Base-by-base conservation (phyloP, 257 asterid species). In the Nicotiana undulata region DNA sequence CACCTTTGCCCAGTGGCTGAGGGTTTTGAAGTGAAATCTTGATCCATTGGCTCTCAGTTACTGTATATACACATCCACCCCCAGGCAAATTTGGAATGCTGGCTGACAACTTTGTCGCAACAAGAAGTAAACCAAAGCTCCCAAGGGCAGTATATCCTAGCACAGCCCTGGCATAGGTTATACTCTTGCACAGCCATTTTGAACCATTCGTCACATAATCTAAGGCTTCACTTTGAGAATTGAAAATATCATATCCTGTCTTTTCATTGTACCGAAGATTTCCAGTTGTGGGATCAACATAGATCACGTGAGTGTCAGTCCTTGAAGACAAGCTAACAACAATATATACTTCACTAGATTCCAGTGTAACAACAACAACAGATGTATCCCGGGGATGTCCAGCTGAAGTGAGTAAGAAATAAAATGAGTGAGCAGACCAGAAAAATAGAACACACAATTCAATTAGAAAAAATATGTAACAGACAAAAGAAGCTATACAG, bases 251-350 rank as follows among this genome's bases (percentile, higher is more conserved):
- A 85, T 89, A 93, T 26, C 97, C 97, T 77, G 83, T 90, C 84
- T 87, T 92, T 76, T 86, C 96, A 60, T 86, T 84, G 76, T 90
- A 86, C 70, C 90, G 82, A 85, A 93, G 94, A 82, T 90, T 90
- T 80, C 99, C 99, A 85, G 98, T 90, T 9, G 99, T 91, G 40
- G 99, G 99, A 87, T 95, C 99, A 85, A 95, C 89, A 86, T 95
- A 94, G 88, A 95, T 91, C 88, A 91, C 97, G 90, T 95, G 99
- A 56, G 97, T 93, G 81, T 95, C 98, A 40, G 86, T 86, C 89
- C 92, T 88, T 40, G 96, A 88, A 80, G 90, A 91, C 90, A 95
- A 87, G 88, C 99, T 92, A 82, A 84, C 89, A 59, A 93, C 63
- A 83, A 93, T 89, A 85, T 93, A 95, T 67, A 93, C 98, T 91